A percentile compares a stretch with the other conserved stretches of the same genome.
phyloP scores from a whole-genome alignment of 208 protist genomes.

The Acanthamoeba sp. region DNA sequence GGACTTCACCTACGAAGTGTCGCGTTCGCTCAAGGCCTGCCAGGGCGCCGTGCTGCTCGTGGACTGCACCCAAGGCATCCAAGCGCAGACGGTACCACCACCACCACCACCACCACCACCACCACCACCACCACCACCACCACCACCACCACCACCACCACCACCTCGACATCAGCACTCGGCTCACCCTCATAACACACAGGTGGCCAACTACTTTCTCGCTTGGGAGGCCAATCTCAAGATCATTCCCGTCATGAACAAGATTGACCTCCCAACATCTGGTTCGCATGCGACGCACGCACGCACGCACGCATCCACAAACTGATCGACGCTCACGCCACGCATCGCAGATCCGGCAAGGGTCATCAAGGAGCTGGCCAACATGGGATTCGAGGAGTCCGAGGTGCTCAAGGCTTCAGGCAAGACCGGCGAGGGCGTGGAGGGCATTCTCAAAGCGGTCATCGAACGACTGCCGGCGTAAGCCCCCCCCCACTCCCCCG shows the following conservation, averaged over 20 bases:
- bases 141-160: too few relatives aligned
- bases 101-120: too few relatives aligned
- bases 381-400: conserved; percentile 76
- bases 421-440: conserved; percentile 94
- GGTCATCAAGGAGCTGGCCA: conserved; percentile 90
- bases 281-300: conserved; percentile 32
- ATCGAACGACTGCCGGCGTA: conserved; percentile 93
- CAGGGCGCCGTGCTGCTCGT: conserved; percentile 94
- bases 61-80: conserved; percentile 93
- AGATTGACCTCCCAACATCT: conserved; percentile 84
- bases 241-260: conserved; percentile 91
- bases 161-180: not conserved
- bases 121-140: too few relatives aligned
- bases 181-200: conserved; percentile 68
- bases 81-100: conserved; percentile 96
- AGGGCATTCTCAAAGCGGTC: conserved; percentile 93
- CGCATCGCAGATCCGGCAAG: conserved; percentile 86
- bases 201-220: conserved; percentile 96
- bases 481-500: conserved; percentile 84
- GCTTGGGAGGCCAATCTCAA: conserved; percentile 93
- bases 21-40: conserved; percentile 95
- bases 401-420: conserved; percentile 92
- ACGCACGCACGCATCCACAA: not conserved
- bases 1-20: conserved; percentile 98
- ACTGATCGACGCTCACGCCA: not conserved